These are phyloP conservation scores for Solanum aculeatissimum DNA, from an alignment of 305 asterid genomes.

Conservation along the genomic window DNA sequence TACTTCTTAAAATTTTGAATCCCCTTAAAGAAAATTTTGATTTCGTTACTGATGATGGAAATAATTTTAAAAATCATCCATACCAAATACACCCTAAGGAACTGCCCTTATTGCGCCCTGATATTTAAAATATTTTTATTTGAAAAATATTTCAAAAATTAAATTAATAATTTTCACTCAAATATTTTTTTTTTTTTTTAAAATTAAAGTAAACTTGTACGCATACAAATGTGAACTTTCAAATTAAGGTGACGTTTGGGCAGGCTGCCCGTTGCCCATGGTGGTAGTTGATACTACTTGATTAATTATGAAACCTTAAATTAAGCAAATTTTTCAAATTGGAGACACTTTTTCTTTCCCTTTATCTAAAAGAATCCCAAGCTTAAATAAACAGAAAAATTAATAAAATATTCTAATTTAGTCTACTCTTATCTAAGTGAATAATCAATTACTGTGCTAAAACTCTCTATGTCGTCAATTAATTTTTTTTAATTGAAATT, in stretches of 20 bases:
- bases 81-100: background rate
- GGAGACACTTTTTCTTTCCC: background rate
- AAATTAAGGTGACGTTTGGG: constrained; percentile 7
- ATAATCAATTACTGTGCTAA: background rate
- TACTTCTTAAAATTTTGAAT: no score
- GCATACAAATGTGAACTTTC: background rate
- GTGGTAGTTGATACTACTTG: background rate
- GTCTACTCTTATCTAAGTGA: background rate
- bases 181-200: background rate
- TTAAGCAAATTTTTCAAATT: constrained; percentile 19
- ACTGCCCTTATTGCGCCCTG: background rate
- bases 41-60: no score
- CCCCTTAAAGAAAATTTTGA: no score
- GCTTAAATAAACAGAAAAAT: background rate
- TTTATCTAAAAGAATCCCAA: background rate
- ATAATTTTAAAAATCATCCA: background rate
- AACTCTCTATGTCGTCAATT: background rate
- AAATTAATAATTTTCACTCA: background rate
- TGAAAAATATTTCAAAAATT: background rate
- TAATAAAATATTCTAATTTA: background rate
- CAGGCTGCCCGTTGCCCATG: constrained; percentile 32
- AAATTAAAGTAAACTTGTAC: background rate
- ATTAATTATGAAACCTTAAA: constrained; percentile 15
- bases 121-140: background rate
- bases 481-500: background rate